Conservation (phyloP, 1,284 basidiomycete species). For the Ganoderma resinaceum region DNA sequence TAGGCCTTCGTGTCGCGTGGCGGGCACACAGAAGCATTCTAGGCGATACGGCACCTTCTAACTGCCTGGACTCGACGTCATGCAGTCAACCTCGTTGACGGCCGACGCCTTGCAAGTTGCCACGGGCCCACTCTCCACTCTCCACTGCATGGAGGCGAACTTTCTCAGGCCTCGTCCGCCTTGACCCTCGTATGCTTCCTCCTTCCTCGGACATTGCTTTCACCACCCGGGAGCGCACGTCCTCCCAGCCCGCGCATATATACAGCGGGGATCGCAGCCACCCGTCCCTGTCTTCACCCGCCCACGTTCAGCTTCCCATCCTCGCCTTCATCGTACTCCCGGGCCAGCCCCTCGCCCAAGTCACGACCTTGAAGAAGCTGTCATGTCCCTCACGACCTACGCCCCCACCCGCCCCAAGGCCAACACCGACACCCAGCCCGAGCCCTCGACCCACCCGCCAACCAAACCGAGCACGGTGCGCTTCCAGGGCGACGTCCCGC, state of each 20-base stretch:
- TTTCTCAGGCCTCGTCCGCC: not conserved
- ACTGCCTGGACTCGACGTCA: not conserved
- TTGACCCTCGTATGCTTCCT: not conserved
- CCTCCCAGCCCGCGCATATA: conserved; percentile 1
- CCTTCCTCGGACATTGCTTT: not conserved
- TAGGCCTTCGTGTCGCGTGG: not conserved
- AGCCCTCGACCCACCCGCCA: not conserved
- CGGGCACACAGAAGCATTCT: no score
- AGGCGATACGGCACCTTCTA: not conserved
- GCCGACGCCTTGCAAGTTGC: not conserved
- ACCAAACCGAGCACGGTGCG: conserved; percentile 7
- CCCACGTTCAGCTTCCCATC: not conserved
- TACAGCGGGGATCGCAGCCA: no score
- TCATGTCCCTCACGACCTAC: conserved; percentile 4
- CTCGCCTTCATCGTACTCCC: not conserved
- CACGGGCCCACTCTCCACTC: not conserved
- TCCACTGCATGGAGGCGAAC: not conserved
- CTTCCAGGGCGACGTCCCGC: conserved; percentile 19
- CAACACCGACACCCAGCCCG: not conserved
- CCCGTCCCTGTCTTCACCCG: no score
- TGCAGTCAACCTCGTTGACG: not conserved
- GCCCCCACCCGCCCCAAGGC: not conserved
- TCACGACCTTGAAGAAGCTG: not conserved
- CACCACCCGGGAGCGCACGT: not conserved
- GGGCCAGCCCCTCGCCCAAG: not conserved